phyloP scores from a whole-genome alignment of 306 rosid genomes.

The Begonia fuchsioides region DNA sequence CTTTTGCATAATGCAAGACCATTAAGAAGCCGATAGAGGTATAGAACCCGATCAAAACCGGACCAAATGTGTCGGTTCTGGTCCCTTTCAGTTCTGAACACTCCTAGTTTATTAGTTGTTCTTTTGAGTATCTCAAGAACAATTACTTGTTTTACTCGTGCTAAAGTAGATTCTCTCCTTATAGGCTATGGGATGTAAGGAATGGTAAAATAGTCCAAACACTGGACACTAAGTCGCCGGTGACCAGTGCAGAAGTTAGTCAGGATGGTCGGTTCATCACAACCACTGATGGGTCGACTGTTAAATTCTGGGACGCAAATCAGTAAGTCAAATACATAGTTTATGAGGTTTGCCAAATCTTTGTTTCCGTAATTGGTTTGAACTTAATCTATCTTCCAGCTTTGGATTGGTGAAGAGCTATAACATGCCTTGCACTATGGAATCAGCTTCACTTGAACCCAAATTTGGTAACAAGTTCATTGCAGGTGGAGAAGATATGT shows the following conservation, averaged over 20 bases:
- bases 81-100: too few species aligned
- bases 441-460: constrained; percentile 93
- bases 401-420: constrained; percentile 91
- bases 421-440: constrained; percentile 83
- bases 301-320: constrained; percentile 98
- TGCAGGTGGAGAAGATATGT: constrained; percentile 99
- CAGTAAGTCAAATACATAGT: constrained; percentile 35
- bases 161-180: neutral
- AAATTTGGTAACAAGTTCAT: constrained; percentile 81
- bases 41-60: too few species aligned
- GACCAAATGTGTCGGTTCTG: too few species aligned
- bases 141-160: too few species aligned
- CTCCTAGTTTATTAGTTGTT: too few species aligned
- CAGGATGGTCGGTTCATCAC: constrained; percentile 95
- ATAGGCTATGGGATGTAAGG: constrained; percentile 92
- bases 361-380: neutral
- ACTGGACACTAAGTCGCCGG: constrained; percentile 79
- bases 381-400: constrained; percentile 21
- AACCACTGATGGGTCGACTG: constrained; percentile 86
- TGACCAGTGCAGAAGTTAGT: constrained; percentile 98
- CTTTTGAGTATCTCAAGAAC: too few species aligned
- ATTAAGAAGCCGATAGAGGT: too few species aligned
- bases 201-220: constrained; percentile 87
- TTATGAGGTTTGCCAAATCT: neutral
- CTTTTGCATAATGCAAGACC: too few species aligned